Percentiles rank a stretch among this genome's conserved stretches.
Evolutionary conservation across 1,139 yeast genomes (phyloP).

Genomic region (Yamadazyma jaroonii): DNA sequence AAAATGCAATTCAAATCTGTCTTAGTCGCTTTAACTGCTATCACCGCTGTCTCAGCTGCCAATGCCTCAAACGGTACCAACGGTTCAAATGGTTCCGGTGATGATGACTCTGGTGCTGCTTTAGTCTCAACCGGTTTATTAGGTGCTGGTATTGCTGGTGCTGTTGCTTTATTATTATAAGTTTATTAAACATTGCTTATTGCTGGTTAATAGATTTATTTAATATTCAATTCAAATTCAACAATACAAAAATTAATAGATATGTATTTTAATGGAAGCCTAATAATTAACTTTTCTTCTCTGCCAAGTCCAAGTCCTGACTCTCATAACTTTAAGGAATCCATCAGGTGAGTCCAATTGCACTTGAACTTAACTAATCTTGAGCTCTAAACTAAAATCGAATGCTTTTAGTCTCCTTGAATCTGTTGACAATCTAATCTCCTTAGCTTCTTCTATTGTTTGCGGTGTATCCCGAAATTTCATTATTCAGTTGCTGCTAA

Average conservation of each 20-base stretch:
- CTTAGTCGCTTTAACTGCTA: conserved; percentile 45
- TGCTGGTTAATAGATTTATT: not conserved
- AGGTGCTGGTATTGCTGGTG: conserved; percentile 46
- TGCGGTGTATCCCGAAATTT: too few relatives aligned
- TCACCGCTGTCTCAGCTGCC: conserved; percentile 44
- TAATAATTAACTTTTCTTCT: too few relatives aligned
- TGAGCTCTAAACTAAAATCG: too few relatives aligned
- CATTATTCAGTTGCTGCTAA: too few relatives aligned
- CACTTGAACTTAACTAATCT: too few relatives aligned
- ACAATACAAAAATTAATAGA: conserved; percentile 2
- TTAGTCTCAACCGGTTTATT: conserved; percentile 32
- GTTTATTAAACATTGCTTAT: conserved; percentile 12
- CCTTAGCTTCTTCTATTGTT: too few relatives aligned
- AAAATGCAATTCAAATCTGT: conserved; percentile 48
- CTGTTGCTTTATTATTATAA: conserved; percentile 45
- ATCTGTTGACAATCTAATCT: too few relatives aligned
- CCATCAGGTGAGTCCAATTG: too few relatives aligned
- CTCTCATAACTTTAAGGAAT: too few relatives aligned
- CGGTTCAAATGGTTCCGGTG: conserved; percentile 23
- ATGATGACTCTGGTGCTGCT: conserved; percentile 21
- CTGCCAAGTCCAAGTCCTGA: too few relatives aligned
- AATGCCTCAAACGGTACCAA: conserved; percentile 20
- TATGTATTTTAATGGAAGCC: conserved; percentile 5
- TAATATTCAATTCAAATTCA: conserved; percentile 2
- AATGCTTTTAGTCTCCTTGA: too few relatives aligned